Conservation (phyloP, 257 asterid genomes). For the Nicotiana obtusifolia region DNA sequence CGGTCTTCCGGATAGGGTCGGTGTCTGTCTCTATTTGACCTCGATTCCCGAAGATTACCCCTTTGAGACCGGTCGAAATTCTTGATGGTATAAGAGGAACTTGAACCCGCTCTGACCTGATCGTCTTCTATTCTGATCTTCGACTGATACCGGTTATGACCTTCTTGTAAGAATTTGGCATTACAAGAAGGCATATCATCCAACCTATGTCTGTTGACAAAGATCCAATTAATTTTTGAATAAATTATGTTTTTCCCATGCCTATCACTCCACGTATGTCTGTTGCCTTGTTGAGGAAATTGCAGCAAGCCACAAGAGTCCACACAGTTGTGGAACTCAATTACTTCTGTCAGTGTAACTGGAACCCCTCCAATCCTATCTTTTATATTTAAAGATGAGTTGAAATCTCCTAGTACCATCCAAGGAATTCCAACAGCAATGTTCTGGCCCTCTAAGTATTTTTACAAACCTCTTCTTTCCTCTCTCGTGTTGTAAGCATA, state of each 20-base stretch:
- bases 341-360: not conserved
- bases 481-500: not conserved
- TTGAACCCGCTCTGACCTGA: no score
- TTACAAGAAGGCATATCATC: not conserved
- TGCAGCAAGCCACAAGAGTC: not conserved
- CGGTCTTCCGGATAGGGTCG: no score
- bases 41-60: no score
- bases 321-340: not conserved
- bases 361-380: not conserved
- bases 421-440: not conserved
- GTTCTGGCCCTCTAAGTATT: not conserved
- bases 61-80: no score
- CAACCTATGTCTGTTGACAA: not conserved
- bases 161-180: not conserved
- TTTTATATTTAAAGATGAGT: not conserved
- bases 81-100: no score
- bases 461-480: not conserved
- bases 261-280: not conserved
- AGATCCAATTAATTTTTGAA: not conserved
- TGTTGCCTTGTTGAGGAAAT: not conserved
- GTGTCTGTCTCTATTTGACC: no score
- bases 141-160: no score
- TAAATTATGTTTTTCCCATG: not conserved
- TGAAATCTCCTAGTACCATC: not conserved
- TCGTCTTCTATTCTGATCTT: no score